These are phyloP conservation scores for Epichloe amarillans DNA, from an alignment of 2,329 filamentous ascomycete species.

Conservation along the genomic window DNA sequence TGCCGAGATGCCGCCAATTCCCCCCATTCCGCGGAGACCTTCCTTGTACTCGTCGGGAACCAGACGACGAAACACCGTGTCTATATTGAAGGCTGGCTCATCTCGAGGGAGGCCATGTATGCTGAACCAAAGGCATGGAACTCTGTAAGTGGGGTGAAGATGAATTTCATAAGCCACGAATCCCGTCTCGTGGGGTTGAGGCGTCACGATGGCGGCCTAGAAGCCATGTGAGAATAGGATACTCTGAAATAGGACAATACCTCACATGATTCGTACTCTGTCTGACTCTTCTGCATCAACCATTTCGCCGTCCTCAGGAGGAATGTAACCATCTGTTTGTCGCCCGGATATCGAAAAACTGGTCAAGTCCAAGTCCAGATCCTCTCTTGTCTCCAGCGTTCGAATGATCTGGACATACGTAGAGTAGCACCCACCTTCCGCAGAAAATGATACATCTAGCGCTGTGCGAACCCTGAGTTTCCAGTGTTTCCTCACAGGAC, in stretches of 20 bases:
- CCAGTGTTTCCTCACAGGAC: conserved; percentile 39
- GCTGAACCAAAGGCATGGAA: conserved; percentile 65
- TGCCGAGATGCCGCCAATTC: conserved; percentile 61
- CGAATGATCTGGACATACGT: conserved; percentile 45
- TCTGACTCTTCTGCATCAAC: conserved; percentile 37
- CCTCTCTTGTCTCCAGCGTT: conserved; percentile 33
- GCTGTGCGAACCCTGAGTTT: conserved; percentile 39
- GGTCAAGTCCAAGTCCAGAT: conserved; percentile 33
- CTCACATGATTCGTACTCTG: conserved; percentile 25
- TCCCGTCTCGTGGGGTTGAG: conserved; percentile 21
- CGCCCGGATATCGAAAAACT: conserved; percentile 29
- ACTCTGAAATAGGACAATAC: conserved; percentile 1
- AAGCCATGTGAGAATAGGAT: conserved; percentile 11
- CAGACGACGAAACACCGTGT: conserved; percentile 56
- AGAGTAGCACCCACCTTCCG: conserved; percentile 27
- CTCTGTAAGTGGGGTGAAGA: conserved; percentile 60
- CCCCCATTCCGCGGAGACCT: conserved; percentile 45
- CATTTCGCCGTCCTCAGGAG: conserved; percentile 32
- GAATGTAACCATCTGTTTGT: conserved; percentile 8
- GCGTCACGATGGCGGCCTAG: conserved; percentile 28
- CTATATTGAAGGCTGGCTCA: conserved; percentile 46
- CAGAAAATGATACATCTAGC: conserved; percentile 30
- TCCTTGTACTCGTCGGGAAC: conserved; percentile 54
- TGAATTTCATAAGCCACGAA: conserved; percentile 61
- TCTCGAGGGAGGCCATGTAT: conserved; percentile 43